Evolutionary conservation across 2,329 filamentous ascomycete genomes (phyloP).

Genomic region (Verticillium zaregamsianum): DNA sequence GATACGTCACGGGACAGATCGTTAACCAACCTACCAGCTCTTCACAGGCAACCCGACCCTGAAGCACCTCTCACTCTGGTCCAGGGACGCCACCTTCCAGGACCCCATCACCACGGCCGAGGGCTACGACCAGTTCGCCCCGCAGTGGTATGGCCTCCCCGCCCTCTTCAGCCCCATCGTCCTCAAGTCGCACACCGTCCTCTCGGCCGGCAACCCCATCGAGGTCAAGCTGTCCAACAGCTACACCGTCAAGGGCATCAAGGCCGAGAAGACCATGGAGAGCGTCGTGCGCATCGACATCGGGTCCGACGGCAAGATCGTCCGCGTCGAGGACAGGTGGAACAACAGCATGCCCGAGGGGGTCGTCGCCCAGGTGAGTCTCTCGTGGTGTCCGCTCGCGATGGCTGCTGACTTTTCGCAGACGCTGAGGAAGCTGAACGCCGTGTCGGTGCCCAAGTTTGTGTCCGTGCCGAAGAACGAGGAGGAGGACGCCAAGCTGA

Average conservation of each 20-base stretch:
- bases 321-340: conserved; percentile 31
- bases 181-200: conserved; percentile 50
- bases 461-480: conserved; percentile 29
- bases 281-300: conserved; percentile 26
- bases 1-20: not conserved
- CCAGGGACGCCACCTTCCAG: conserved; percentile 50
- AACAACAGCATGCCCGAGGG: conserved; percentile 30
- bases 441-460: conserved; percentile 25
- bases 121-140: conserved; percentile 46
- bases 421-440: conserved; percentile 31
- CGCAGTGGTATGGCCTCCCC: conserved; percentile 55
- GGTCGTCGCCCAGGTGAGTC: conserved; percentile 25
- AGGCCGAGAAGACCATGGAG: conserved; percentile 24
- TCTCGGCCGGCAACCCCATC: conserved; percentile 54
- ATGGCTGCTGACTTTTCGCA: conserved; percentile 5
- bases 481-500: conserved; percentile 28
- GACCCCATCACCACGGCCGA: conserved; percentile 55
- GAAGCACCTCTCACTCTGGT: conserved; percentile 56
- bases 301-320: conserved; percentile 27
- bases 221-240: conserved; percentile 39
- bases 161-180: conserved; percentile 54
- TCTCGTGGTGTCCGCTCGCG: not conserved
- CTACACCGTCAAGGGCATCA: conserved; percentile 29
- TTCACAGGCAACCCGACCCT: conserved; percentile 57
- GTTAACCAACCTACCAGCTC: conserved; percentile 29